Evolutionary conservation across 495 filamentous ascomycete genomes (phyloP).

Genomic region (Trichoderma gamsii): DNA sequence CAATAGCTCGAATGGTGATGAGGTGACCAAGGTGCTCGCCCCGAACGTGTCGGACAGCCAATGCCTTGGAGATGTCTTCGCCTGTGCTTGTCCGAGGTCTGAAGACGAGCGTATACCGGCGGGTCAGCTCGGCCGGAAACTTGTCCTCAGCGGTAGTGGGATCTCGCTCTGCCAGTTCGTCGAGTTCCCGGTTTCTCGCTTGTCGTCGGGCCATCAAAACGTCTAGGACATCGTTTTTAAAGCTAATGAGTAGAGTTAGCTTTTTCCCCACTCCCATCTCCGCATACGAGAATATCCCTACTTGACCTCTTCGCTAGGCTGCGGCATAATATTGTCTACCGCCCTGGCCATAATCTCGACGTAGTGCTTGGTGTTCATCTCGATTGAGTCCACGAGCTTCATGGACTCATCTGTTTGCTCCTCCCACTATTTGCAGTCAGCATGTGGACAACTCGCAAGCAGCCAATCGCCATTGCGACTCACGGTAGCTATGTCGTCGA

Average conservation of each 20-base stretch:
- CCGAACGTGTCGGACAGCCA: slow-evolving; percentile 86
- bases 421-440: slow-evolving; percentile 56
- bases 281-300: slow-evolving; percentile 35
- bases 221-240: slow-evolving; percentile 96
- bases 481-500: slow-evolving; percentile 79
- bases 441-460: background rate
- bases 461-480: background rate
- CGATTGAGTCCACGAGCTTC: slow-evolving; percentile 76
- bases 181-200: slow-evolving; percentile 72
- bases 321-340: slow-evolving; percentile 79
- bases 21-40: slow-evolving; percentile 88
- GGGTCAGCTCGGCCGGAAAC: slow-evolving; percentile 86
- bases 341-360: slow-evolving; percentile 85
- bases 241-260: slow-evolving; percentile 41
- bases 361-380: slow-evolving; percentile 89
- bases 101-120: slow-evolving; percentile 91
- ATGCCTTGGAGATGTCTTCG: slow-evolving; percentile 70
- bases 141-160: slow-evolving; percentile 51
- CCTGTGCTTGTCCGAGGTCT: slow-evolving; percentile 73
- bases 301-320: slow-evolving; percentile 69
- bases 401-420: slow-evolving; percentile 59
- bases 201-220: slow-evolving; percentile 89
- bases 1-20: slow-evolving; percentile 91
- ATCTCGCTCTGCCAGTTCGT: slow-evolving; percentile 62
- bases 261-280: slow-evolving; percentile 17